Conservation (phyloP, 2,329 filamentous ascomycete species). For the Diaporthe sp. region DNA sequence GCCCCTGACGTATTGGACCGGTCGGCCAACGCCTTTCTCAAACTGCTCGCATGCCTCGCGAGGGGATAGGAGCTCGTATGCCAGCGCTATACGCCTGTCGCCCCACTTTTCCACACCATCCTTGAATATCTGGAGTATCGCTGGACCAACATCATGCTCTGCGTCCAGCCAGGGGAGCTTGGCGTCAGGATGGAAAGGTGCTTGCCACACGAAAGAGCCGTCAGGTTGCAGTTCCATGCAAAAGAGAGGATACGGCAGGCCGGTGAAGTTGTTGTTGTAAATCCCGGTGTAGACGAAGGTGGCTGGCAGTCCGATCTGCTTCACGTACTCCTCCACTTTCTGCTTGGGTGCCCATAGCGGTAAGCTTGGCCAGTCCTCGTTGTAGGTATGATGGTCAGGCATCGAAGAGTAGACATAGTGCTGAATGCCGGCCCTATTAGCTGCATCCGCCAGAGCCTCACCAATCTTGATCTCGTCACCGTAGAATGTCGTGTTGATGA, state of each 20-base stretch:
- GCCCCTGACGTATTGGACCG: slow-evolving; percentile 82
- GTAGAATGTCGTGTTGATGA: slow-evolving; percentile 98
- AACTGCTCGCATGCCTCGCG: slow-evolving; percentile 86
- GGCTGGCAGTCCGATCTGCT: slow-evolving; percentile 83
- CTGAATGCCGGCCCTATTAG: slow-evolving; percentile 85
- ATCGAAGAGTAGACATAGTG: slow-evolving; percentile 98
- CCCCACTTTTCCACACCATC: slow-evolving; percentile 91
- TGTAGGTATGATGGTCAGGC: slow-evolving; percentile 91
- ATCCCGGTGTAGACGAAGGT: slow-evolving; percentile 98
- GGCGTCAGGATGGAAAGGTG: slow-evolving; percentile 91
- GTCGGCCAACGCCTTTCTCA: slow-evolving; percentile 81
- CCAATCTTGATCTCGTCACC: slow-evolving; percentile 95
- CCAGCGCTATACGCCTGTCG: slow-evolving; percentile 82
- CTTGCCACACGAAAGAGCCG: slow-evolving; percentile 91
- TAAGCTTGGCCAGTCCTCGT: slow-evolving; percentile 82
- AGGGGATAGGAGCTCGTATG: slow-evolving; percentile 91
- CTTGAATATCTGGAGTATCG: slow-evolving; percentile 94
- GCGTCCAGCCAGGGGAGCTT: slow-evolving; percentile 96
- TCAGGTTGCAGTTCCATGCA: slow-evolving; percentile 91
- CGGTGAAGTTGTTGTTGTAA: slow-evolving; percentile 99
- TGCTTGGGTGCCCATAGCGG: slow-evolving; percentile 96
- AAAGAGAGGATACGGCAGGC: slow-evolving; percentile 91
- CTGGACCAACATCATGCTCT: slow-evolving; percentile 94
- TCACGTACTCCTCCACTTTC: slow-evolving; percentile 91
- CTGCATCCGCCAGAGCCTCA: slow-evolving; percentile 88